Evolutionary conservation across 2,329 filamentous ascomycete species (phyloP).

Genomic region (Aspergillus eucalypticola): DNA sequence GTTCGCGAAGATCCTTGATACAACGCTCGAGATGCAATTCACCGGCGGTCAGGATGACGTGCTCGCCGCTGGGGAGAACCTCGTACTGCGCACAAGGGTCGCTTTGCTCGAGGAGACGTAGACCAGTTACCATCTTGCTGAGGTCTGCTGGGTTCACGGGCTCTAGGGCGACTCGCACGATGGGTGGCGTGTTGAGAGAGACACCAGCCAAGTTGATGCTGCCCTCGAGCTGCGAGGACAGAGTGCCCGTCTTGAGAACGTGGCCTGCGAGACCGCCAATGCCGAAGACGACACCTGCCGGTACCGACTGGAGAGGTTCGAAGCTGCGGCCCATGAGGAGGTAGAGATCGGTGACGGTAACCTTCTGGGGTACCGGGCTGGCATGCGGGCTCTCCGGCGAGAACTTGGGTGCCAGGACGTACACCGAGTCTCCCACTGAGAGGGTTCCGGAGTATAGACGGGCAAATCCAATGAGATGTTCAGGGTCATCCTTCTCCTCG

Average conservation of each 20-base stretch:
- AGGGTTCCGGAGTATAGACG: constrained; percentile 89
- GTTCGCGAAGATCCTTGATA: constrained; percentile 85
- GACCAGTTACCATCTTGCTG: constrained; percentile 88
- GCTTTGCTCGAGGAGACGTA: constrained; percentile 85
- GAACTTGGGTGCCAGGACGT: constrained; percentile 91
- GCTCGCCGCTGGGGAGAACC: constrained; percentile 87
- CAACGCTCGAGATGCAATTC: constrained; percentile 94
- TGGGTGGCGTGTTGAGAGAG: constrained; percentile 76
- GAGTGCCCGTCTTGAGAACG: constrained; percentile 91
- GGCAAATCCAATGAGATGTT: constrained; percentile 92
- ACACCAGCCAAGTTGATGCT: constrained; percentile 89
- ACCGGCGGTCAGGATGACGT: constrained; percentile 90
- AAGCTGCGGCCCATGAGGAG: constrained; percentile 92
- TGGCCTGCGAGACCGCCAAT: constrained; percentile 89
- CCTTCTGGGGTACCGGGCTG: constrained; percentile 72
- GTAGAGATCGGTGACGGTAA: constrained; percentile 84
- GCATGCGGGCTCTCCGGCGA: constrained; percentile 74
- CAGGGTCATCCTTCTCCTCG: constrained; percentile 67
- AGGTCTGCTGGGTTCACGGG: constrained; percentile 86
- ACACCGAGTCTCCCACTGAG: constrained; percentile 84
- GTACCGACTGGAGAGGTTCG: constrained; percentile 78
- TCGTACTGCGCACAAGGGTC: constrained; percentile 97
- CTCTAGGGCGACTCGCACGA: constrained; percentile 94
- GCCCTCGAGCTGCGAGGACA: constrained; percentile 84
- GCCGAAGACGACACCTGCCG: constrained; percentile 92